These are phyloP conservation scores for Fusarium xylarioides DNA, from an alignment of 2,329 filamentous ascomycete species.

Conservation along the genomic window DNA sequence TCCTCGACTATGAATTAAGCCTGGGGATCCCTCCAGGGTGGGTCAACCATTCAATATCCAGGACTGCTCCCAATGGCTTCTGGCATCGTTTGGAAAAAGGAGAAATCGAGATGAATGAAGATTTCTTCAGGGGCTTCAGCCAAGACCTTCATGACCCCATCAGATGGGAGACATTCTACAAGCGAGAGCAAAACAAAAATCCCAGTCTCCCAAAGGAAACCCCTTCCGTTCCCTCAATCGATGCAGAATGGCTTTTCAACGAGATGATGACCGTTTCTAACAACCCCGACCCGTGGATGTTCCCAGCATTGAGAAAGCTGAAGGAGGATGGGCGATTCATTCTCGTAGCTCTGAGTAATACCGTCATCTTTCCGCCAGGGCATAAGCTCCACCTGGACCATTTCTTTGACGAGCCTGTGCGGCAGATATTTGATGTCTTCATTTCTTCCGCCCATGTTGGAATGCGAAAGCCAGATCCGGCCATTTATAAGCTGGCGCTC, in stretches of 20 bases:
- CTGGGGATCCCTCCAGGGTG: constrained; percentile 84
- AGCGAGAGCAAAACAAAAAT: constrained; percentile 53
- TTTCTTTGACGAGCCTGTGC: constrained; percentile 65
- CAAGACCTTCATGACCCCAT: constrained; percentile 72
- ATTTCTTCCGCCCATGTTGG: constrained; percentile 87
- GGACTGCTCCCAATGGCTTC: constrained; percentile 77
- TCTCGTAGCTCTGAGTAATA: constrained; percentile 88
- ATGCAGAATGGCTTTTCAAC: constrained; percentile 84
- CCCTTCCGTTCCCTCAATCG: constrained; percentile 75
- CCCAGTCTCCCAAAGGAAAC: constrained; percentile 51
- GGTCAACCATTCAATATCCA: constrained; percentile 90
- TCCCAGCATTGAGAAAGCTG: constrained; percentile 78
- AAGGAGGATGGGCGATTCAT: constrained; percentile 71
- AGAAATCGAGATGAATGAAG: constrained; percentile 76
- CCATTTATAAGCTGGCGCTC: constrained; percentile 81
- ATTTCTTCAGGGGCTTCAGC: constrained; percentile 81
- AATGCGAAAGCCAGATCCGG: constrained; percentile 84
- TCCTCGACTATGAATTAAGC: constrained; percentile 85
- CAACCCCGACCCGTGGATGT: constrained; percentile 85
- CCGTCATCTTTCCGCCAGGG: constrained; percentile 81
- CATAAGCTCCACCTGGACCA: constrained; percentile 71
- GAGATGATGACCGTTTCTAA: constrained; percentile 85
- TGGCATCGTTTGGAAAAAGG: constrained; percentile 93
- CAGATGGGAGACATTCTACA: constrained; percentile 76
- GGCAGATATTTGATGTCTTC: constrained; percentile 83